A percentile compares a stretch with the other conserved stretches of the same genome.
These are phyloP conservation scores for Fonsecaea erecta DNA, from an alignment of 2,329 filamentous ascomycete species.

Conservation along the genomic window DNA sequence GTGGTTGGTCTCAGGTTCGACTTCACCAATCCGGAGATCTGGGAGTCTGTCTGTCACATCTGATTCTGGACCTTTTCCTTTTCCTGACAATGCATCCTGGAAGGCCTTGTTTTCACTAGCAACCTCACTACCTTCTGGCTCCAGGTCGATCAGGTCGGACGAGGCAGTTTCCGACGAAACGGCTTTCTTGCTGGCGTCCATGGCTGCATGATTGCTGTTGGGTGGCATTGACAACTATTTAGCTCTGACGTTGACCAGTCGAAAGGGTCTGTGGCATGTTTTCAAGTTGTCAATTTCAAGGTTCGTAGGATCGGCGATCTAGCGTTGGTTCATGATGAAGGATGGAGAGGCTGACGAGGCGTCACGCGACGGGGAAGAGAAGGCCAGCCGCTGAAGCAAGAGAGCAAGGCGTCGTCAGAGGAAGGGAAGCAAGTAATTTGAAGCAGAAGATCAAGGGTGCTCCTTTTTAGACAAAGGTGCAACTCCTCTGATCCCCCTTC, in stretches of 20 bases:
- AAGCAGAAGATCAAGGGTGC: neutral
- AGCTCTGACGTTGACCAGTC: neutral
- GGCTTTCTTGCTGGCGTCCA: conserved; percentile 25
- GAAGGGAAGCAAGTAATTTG: neutral
- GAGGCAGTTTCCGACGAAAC: conserved; percentile 21
- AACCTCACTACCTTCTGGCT: conserved; percentile 2
- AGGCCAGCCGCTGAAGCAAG: neutral
- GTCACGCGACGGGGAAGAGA: conserved; percentile 14
- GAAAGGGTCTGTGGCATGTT: conserved; percentile 12
- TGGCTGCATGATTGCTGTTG: conserved; percentile 27
- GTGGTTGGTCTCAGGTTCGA: conserved; percentile 3
- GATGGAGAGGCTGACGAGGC: neutral
- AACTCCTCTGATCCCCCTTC: neutral
- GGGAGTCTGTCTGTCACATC: conserved; percentile 13
- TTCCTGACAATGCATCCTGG: neutral
- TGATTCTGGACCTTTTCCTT: conserved; percentile 9
- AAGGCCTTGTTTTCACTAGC: neutral
- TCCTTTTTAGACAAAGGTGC: neutral
- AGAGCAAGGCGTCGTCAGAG: neutral
- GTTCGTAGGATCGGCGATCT: conserved; percentile 6
- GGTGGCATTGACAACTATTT: conserved; percentile 25
- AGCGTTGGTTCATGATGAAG: conserved; percentile 9
- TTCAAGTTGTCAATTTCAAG: conserved; percentile 2
- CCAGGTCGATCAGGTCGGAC: conserved; percentile 24
- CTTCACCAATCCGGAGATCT: conserved; percentile 16